Evolutionary conservation across 257 asterid genomes (phyloP), one percentile per base, ranked within the genome.

Genomic region (Cinchona pubescens): DNA sequence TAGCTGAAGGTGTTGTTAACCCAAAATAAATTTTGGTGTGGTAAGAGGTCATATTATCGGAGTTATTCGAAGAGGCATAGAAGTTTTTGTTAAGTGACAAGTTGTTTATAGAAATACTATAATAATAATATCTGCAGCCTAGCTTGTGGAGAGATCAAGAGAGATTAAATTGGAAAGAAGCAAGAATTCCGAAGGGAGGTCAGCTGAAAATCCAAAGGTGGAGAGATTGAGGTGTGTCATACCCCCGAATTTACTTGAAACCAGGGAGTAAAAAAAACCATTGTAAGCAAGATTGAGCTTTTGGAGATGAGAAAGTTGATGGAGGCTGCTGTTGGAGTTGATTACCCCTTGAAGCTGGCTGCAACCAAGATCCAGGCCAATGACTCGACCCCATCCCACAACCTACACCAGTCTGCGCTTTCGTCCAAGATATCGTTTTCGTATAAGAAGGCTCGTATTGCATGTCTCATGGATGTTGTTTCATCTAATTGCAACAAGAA

Each of bases 331-430:
- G 53, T 48, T 67, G 1, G 76, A 59, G 51, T 66, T 40, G 7
- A 82, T 75, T n/a, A 15, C 68, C 16, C 82, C 83, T 13, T 46
- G 71, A 69, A 74, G 82, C 73, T 58, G 64, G 65, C 78, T 75
- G 73, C 78, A 78, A n/a, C 73, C 56, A 5, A 75, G 82, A 75
- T 71, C 83, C 71, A 62, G 74, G 48, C 74, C 78, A 19, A 75
- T 75, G 58, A 82, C 78, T 16, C 59, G 37, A 34, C 83, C 79
- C 3, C 72, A 55, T 75, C 77, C 69, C 64, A 78, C 80, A 75
- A 81, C 32, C 5, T 32, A 37, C 79, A 81, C 1, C 74, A 81
- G 12, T 74, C 75, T 34, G 64, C 63, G 35, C 71, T 78, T 48
- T 19, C 34, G 43, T 69, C 82, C 79, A 67, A 25, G 76, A 77